phyloP scores from a whole-genome alignment of 106 monocot species.

The Apostasia ramifera region DNA sequence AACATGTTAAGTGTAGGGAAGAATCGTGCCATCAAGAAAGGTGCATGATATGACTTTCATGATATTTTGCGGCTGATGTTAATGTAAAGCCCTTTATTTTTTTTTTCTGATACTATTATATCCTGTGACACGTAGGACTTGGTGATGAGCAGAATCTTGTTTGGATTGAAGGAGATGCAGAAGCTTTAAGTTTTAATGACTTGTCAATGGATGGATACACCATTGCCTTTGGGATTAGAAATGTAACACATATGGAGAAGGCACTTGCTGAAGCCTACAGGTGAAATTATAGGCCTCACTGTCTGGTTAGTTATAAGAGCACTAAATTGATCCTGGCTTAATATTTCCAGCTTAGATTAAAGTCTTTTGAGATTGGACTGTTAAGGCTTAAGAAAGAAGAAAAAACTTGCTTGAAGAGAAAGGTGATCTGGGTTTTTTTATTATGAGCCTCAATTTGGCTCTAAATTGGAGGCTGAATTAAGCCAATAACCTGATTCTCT shows the following conservation, averaged over 20 bases:
- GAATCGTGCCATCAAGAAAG: conserved; percentile 79
- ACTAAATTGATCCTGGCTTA: too few relatives aligned
- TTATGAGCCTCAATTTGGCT: too few relatives aligned
- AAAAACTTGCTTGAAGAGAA: too few relatives aligned
- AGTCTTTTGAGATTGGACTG: too few relatives aligned
- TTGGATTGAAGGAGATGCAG: conserved; percentile 94
- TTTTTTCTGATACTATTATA: not conserved
- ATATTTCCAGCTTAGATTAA: too few relatives aligned
- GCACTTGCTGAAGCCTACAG: conserved; percentile 80
- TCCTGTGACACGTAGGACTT: conserved; percentile 27
- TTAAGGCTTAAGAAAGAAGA: too few relatives aligned
- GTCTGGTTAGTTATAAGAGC: too few relatives aligned
- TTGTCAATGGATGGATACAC: conserved; percentile 93
- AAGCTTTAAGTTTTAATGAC: conserved; percentile 81
- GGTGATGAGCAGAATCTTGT: conserved; percentile 36
- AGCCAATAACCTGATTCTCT: too few relatives aligned
- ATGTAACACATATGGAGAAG: conserved; percentile 94
- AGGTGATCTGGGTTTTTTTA: too few relatives aligned
- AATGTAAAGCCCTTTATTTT: not conserved
- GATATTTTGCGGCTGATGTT: not conserved
- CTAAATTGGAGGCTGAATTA: too few relatives aligned
- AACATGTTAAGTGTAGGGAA: conserved; percentile 89
- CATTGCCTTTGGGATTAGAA: conserved; percentile 97
- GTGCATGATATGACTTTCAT: conserved; percentile 17
- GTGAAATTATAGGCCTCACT: conserved; percentile 16